phyloP scores from a whole-genome alignment of 352 stramenopile species.

The Pythium sukuiense region DNA sequence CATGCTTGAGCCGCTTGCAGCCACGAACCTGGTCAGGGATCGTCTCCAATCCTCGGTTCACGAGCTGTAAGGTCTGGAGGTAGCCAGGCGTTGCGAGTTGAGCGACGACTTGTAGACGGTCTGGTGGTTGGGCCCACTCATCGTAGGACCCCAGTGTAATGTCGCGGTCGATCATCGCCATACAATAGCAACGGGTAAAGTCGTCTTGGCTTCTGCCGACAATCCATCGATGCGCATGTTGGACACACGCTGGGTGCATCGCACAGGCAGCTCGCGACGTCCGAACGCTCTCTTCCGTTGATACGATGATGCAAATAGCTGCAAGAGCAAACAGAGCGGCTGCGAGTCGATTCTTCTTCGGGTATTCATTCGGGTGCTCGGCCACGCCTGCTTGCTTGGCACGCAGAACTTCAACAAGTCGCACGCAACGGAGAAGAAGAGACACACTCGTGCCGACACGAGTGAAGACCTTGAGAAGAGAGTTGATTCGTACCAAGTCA shows the following conservation, averaged over 20 bases:
- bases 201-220: not conserved
- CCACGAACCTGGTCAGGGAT: not conserved
- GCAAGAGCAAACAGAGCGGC: no score
- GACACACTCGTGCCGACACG: no score
- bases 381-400: no score
- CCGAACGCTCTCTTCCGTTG: not conserved
- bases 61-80: not conserved
- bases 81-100: constrained; percentile 1
- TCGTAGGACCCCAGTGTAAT: not conserved
- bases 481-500: no score
- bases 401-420: no score
- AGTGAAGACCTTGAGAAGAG: no score
- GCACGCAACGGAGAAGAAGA: no score
- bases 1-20: not conserved
- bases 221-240: not conserved
- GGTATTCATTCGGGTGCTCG: no score
- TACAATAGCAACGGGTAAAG: not conserved
- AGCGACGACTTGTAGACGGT: not conserved
- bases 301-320: not conserved
- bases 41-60: not conserved
- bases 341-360: no score
- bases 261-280: not conserved
- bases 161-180: constrained; percentile 9
- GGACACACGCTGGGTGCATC: constrained; percentile 5
- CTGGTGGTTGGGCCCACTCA: not conserved